Base-by-base conservation (phyloP, 108 stramenopile genomes). In the Aurantiochytrium sp. region DNA sequence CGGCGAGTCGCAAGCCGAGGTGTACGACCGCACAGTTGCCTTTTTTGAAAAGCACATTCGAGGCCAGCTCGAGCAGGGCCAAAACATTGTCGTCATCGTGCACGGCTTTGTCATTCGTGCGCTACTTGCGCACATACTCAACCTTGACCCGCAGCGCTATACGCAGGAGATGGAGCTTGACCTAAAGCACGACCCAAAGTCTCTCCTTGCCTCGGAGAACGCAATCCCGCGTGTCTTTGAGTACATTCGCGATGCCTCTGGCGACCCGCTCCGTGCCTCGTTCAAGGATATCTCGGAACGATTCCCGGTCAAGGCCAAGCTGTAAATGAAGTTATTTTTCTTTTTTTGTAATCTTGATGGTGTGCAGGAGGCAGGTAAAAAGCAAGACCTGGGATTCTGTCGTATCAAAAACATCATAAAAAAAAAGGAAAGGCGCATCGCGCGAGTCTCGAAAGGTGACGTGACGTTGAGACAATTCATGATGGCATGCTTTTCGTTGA, bases 51-150 rank as follows among this genome's bases (percentile, higher is more conserved):
- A 53, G 49, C 76, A 83, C 76, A 83, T 83, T 6, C 76, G 76
- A 6, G 76, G 76, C 19, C 76, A 83, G 28, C 51, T 83, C 6
- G 51, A 83, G 12, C 49, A 83, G 51, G 76, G 76, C 16, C 45
- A 83, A 35, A 83, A 83, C 28, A 45, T 83, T 12, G 76, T 83
- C 18, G 76, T 83, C 23, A 53, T 47, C 76, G 45, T 47, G 5
- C 76, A 83, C 76, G 76, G 76, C 76, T 83, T 83, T 83, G 76
- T 83, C 23, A 45, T 83, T 12, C 45, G 76, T 23, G 76, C 76
- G n/a, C 45, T 83, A 8, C 51, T 83, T 12, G 76, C 76, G 25
- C 76, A 83, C 76, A 83, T 83, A 19, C 23, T 83, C 19, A 45
- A 83, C 51, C 76, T 83, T 53, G 51, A 47, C 51, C 76, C 76